Evolutionary conservation across 305 asterid species (phyloP), one percentile per base, ranked within the genome.

Genomic region (Fraxinus platypoda): DNA sequence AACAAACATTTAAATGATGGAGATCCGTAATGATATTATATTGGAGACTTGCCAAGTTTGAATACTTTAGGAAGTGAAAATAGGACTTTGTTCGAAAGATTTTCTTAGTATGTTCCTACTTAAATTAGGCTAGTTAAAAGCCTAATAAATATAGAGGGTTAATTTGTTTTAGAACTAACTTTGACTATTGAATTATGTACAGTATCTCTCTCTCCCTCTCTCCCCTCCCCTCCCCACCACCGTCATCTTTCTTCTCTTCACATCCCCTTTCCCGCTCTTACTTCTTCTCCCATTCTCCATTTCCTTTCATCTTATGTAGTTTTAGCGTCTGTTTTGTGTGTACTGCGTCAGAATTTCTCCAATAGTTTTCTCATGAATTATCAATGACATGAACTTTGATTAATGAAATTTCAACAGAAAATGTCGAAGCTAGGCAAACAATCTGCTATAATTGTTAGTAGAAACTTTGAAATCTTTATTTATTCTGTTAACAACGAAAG

Each of bases 401-500:
- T 37, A 70, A 70, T 12, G 3, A 28, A 57, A 31, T 70, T 33
- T 43, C 25, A 62, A 74, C 74, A 11, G 30, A 33, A 12, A 9
- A 46, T 80, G 26, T 46, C 5, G 38, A 46, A 49, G 59, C 73
- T 19, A 17, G 75, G 73, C 79, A 54, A 71, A 15, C 43, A 46
- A 17, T 25, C 35, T 59, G 74, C 70, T 5, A 12, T 57, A 68
- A 68, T 68, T 26, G n/a, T 12, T 59, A 41, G 57, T 12, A 81
- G 41, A 49, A 84, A 49, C 37, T 38, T 80, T 54, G 25, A 80
- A 38, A 13, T 82, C 72, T 81, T 78, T 46, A 81, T 8, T 52
- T 25, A 52, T 8, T 73, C 54, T 79, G 75, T 72, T 54, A 30
- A 12, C 82, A 64, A 81, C 66, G 76, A 54, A 85, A 81, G 77